Conservation (phyloP, 2,329 filamentous ascomycete genomes). For the Dothideomycetes sp. region DNA sequence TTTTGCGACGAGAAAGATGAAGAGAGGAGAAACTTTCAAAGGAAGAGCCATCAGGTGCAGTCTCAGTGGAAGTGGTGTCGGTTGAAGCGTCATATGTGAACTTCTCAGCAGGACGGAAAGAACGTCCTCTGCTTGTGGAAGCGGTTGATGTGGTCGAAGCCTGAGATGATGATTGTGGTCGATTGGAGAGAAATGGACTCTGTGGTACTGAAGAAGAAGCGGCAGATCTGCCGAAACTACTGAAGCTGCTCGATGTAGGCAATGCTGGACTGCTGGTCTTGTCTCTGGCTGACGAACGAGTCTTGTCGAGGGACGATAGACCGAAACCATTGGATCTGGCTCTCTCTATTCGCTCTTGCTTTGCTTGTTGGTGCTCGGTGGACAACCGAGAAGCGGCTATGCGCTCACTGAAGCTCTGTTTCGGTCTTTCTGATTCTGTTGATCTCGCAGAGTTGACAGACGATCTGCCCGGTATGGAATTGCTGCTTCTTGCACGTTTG, state of each 20-base stretch:
- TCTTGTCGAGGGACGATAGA: not conserved
- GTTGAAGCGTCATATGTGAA: conserved; percentile 3
- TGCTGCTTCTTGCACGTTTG: conserved; percentile 50
- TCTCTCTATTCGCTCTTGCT: conserved; percentile 34
- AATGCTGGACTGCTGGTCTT: not conserved
- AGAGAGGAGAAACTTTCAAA: conserved; percentile 83
- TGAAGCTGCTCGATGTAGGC: not conserved
- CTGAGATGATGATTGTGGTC: not conserved
- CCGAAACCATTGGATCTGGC: conserved; percentile 30
- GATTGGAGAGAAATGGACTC: not conserved
- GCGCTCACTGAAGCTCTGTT: conserved; percentile 72
- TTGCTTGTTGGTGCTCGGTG: conserved; percentile 35
- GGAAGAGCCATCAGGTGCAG: conserved; percentile 35
- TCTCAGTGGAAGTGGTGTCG: conserved; percentile 5
- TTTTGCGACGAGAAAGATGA: conserved; percentile 71
- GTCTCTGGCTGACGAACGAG: not conserved
- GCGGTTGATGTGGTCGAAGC: not conserved
- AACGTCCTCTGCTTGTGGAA: not conserved
- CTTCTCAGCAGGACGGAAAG: not conserved
- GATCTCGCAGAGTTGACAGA: not conserved
- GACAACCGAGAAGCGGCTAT: conserved; percentile 56
- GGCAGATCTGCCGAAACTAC: conserved; percentile 5
- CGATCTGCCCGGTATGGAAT: conserved; percentile 16
- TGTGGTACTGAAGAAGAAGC: conserved; percentile 1
- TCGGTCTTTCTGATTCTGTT: conserved; percentile 18